Conservation (phyloP, 352 stramenopile genomes). For the Pythium sukuiense region DNA sequence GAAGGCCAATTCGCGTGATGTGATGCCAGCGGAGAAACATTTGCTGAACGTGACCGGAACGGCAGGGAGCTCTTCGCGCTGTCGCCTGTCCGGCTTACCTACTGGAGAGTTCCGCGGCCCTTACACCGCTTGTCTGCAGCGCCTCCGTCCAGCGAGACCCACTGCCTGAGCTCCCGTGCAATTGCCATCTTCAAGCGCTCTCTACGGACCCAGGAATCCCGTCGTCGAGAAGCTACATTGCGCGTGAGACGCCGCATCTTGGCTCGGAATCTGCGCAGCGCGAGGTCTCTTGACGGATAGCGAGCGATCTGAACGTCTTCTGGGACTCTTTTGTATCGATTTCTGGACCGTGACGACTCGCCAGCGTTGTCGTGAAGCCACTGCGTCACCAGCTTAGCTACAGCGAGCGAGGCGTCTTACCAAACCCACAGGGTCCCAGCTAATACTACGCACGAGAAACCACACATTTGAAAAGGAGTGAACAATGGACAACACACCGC, state of each 20-base stretch:
- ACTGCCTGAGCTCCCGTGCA: neutral
- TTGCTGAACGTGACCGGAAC: slow-evolving; percentile 2
- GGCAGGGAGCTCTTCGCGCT: slow-evolving; percentile 4
- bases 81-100: neutral
- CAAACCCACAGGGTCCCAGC: neutral
- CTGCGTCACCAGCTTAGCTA: neutral
- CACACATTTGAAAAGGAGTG: neutral
- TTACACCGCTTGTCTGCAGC: neutral
- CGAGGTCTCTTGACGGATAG: neutral
- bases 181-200: neutral
- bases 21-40: slow-evolving; percentile 2
- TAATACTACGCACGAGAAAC: no score
- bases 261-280: neutral
- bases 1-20: neutral
- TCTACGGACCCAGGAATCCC: neutral
- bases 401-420: neutral
- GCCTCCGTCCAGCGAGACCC: neutral
- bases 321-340: neutral
- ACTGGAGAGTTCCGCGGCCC: neutral
- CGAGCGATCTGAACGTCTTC: neutral
- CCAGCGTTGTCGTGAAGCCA: neutral
- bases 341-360: neutral
- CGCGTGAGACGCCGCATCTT: neutral
- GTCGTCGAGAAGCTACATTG: neutral
- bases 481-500: neutral